Percentiles rank a stretch among this genome's conserved stretches.
Conservation (phyloP, 2,329 filamentous ascomycete species). For the Talaromyces islandicus region DNA sequence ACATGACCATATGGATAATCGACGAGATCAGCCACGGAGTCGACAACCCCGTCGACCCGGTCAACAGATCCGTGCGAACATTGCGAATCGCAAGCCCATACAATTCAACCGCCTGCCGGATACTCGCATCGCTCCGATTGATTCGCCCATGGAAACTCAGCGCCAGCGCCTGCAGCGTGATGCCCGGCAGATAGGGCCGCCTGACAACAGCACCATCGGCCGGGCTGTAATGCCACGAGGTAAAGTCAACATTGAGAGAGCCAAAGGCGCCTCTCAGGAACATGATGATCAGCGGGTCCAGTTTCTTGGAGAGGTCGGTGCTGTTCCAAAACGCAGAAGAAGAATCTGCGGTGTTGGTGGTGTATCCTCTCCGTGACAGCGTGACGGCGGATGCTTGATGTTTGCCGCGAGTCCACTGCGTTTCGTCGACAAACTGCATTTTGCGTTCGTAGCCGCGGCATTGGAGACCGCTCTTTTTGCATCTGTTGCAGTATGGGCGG, state of each 20-base stretch:
- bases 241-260: not conserved
- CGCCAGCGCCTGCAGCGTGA: not conserved
- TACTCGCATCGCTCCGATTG: not conserved
- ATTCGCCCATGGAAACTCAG: not conserved
- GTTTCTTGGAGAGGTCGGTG: not conserved
- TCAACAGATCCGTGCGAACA: not conserved
- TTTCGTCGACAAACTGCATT: not conserved
- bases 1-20: not conserved
- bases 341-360: not conserved
- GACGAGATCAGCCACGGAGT: not conserved
- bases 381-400: not conserved
- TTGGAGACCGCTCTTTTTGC: not conserved
- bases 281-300: not conserved
- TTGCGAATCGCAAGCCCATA: not conserved
- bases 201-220: not conserved
- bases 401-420: not conserved
- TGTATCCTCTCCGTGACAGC: not conserved
- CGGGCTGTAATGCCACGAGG: not conserved
- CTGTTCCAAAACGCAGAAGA: not conserved
- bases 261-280: not conserved
- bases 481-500: not conserved
- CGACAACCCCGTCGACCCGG: not conserved
- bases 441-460: not conserved
- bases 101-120: not conserved
- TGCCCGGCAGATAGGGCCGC: not conserved